Percentiles rank a stretch among this genome's conserved stretches.
Evolutionary conservation across 148 eudicot genomes (phyloP).

Genomic region (Polygonum maritimum): DNA sequence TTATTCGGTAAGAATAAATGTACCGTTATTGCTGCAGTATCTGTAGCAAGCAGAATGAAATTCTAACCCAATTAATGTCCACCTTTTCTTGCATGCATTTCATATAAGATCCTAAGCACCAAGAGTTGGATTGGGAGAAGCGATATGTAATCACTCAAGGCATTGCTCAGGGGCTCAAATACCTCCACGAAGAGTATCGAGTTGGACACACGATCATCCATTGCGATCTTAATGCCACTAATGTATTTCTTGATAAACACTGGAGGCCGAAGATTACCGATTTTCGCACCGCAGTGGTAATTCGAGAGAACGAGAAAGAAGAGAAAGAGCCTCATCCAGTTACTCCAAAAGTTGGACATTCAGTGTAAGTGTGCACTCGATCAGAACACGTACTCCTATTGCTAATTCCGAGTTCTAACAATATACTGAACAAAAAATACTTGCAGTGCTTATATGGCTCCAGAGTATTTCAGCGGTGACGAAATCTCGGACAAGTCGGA

Average conservation of each 20-base stretch:
- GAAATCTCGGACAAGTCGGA: background rate
- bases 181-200: conserved; percentile 52
- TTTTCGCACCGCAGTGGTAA: conserved; percentile 61
- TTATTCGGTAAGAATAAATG: background rate
- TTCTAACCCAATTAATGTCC: background rate
- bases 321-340: conserved; percentile 27
- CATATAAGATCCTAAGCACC: conserved; percentile 8
- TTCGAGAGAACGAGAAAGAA: background rate
- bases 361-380: background rate
- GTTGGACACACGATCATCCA: conserved; percentile 38
- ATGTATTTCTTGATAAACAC: conserved; percentile 58
- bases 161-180: conserved; percentile 64
- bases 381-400: too few species aligned
- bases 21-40: too few species aligned
- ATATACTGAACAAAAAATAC: too few species aligned
- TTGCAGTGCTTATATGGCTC: background rate
- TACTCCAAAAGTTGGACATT: conserved; percentile 16
- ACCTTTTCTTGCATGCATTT: background rate
- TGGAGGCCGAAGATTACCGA: conserved; percentile 67
- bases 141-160: too few species aligned
- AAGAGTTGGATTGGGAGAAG: conserved; percentile 19
- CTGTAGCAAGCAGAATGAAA: background rate
- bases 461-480: background rate
- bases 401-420: too few species aligned
- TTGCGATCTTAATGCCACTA: conserved; percentile 72